Percentiles rank a stretch among this genome's conserved stretches.
These are phyloP conservation scores for Anethum foeniculum DNA, from an alignment of 140 eudicot genomes.

Conservation along the genomic window DNA sequence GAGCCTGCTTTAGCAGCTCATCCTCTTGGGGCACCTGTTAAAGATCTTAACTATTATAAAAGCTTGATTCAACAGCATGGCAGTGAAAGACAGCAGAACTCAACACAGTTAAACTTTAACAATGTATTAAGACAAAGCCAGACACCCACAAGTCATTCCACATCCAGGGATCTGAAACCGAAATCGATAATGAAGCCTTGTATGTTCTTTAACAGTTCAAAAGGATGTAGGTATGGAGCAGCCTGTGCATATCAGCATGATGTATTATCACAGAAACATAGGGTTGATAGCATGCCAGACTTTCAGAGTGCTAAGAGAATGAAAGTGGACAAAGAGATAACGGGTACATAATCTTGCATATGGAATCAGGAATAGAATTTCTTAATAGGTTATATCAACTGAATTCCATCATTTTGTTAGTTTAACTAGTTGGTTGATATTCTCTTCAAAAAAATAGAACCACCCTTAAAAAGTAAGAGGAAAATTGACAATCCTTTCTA, in stretches of 20 bases:
- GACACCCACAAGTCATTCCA: conserved; percentile 16
- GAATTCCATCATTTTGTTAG: neutral
- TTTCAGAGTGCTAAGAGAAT: conserved; percentile 66
- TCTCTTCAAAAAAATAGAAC: neutral
- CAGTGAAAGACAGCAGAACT: conserved; percentile 41
- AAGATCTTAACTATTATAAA: conserved; percentile 75
- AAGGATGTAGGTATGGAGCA: conserved; percentile 80
- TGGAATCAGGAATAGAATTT: neutral
- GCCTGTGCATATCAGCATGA: conserved; percentile 72
- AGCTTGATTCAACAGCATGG: conserved; percentile 92
- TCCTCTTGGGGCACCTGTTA: conserved; percentile 29
- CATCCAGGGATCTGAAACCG: conserved; percentile 34
- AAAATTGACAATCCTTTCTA: neutral
- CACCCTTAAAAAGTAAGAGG: neutral
- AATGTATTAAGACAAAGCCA: conserved; percentile 9
- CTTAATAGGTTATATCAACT: neutral
- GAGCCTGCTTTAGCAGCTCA: conserved; percentile 19
- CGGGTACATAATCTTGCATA: conserved; percentile 47
- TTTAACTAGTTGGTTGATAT: neutral
- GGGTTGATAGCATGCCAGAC: conserved; percentile 44
- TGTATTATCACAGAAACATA: conserved; percentile 28
- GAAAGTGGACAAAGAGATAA: conserved; percentile 79
- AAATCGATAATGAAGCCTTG: conserved; percentile 58
- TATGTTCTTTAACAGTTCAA: conserved; percentile 52
- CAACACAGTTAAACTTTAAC: conserved; percentile 10